Evolutionary conservation across 2,329 filamentous ascomycete species (phyloP).

Genomic region (Penicillium verrucosum): DNA sequence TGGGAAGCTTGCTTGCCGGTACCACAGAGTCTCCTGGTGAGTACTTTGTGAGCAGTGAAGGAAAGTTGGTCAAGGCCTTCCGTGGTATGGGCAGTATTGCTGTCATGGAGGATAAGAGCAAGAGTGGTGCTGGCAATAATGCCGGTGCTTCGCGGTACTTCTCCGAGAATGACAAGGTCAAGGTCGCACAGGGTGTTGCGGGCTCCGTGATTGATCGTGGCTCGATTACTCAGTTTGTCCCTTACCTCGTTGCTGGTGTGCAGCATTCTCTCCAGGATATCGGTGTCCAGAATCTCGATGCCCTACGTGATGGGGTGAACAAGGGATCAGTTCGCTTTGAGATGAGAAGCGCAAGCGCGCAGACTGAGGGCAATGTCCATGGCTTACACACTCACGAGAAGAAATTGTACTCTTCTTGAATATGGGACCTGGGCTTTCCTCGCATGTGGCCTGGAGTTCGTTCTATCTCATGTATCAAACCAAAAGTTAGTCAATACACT

Average conservation of each 20-base stretch:
- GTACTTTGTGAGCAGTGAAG: constrained; percentile 92
- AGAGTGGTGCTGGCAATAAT: constrained; percentile 73
- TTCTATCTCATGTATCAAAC: not conserved
- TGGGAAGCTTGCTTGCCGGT: constrained; percentile 94
- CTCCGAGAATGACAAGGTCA: constrained; percentile 88
- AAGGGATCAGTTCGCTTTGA: constrained; percentile 83
- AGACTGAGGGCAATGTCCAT: constrained; percentile 95
- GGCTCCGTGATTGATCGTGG: constrained; percentile 60
- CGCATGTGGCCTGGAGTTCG: not conserved
- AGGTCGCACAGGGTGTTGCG: constrained; percentile 95
- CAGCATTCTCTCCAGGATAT: constrained; percentile 98
- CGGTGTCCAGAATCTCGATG: constrained; percentile 74
- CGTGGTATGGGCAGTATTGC: constrained; percentile 98
- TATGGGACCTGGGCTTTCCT: not conserved
- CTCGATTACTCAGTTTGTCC: constrained; percentile 90
- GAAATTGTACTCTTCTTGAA: constrained; percentile 76
- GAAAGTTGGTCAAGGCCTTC: constrained; percentile 98
- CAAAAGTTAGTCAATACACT: not conserved
- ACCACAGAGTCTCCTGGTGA: constrained; percentile 96
- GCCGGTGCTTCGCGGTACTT: constrained; percentile 98
- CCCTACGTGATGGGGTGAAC: constrained; percentile 71
- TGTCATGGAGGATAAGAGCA: constrained; percentile 99
- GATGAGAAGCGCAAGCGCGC: constrained; percentile 87
- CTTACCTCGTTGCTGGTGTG: constrained; percentile 89
- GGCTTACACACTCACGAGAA: constrained; percentile 97